Evolutionary conservation across 495 filamentous ascomycete species (phyloP).

Genomic region (Trichoderma reesei): DNA sequence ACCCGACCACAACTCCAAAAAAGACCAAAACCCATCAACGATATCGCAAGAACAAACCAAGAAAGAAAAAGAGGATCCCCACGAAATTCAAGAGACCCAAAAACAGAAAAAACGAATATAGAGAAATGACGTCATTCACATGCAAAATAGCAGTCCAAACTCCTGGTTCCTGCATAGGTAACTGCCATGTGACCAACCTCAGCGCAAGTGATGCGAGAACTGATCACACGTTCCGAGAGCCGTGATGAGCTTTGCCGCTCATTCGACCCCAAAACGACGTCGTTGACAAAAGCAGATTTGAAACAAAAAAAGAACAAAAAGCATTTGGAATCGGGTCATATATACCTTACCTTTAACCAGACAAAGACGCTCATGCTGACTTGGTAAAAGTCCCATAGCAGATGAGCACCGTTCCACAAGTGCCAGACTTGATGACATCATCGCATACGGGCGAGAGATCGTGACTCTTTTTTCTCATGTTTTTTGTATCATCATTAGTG

Average conservation of each 20-base stretch:
- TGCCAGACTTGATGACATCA: not conserved
- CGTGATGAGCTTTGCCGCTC: not conserved
- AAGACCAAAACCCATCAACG: not conserved
- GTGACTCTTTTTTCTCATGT: not conserved
- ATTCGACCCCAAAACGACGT: not conserved
- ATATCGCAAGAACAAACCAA: not conserved
- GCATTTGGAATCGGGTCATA: no score
- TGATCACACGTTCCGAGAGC: conserved; percentile 5
- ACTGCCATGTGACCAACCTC: not conserved
- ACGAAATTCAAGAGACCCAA: not conserved
- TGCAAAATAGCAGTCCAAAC: not conserved
- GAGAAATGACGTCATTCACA: not conserved
- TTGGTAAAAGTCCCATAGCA: not conserved
- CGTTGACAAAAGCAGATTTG: not conserved
- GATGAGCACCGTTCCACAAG: not conserved
- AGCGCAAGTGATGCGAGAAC: not conserved
- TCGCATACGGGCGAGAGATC: not conserved
- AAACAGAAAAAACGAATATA: not conserved
- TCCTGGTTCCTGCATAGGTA: conserved; percentile 7
- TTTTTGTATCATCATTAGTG: conserved; percentile 4
- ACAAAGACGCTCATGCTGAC: not conserved
- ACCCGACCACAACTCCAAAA: not conserved
- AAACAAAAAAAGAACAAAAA: not conserved
- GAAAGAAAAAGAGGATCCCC: no score
- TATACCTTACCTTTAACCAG: not conserved